Evolutionary conservation across 2,329 filamentous ascomycete genomes (phyloP).

Genomic region (Teratosphaeria zuluensis): DNA sequence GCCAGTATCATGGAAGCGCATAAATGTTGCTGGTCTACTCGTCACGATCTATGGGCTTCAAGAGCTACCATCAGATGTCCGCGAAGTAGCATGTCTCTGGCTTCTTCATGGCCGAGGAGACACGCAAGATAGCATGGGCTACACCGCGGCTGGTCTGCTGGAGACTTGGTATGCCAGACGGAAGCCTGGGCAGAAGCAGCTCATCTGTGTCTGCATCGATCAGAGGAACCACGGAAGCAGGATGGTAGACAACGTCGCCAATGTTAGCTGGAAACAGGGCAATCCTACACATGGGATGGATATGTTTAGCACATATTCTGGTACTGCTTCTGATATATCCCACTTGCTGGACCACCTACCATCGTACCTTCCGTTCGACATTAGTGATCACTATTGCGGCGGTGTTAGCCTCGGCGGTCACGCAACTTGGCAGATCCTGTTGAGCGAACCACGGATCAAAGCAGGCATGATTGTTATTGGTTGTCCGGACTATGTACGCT

Average conservation of each 20-base stretch:
- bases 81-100: constrained; percentile 71
- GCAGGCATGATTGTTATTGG: constrained; percentile 74
- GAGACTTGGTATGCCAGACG: constrained; percentile 53
- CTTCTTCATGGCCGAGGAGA: constrained; percentile 73
- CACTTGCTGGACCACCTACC: constrained; percentile 67
- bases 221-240: constrained; percentile 85
- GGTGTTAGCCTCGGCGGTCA: constrained; percentile 85
- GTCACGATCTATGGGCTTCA: constrained; percentile 72
- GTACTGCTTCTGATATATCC: constrained; percentile 64
- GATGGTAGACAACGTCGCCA: constrained; percentile 56
- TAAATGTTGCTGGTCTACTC: constrained; percentile 68
- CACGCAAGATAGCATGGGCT: constrained; percentile 62
- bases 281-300: constrained; percentile 79
- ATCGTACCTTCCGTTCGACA: constrained; percentile 52
- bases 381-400: constrained; percentile 60
- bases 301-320: constrained; percentile 72
- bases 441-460: constrained; percentile 69
- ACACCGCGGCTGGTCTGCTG: constrained; percentile 60
- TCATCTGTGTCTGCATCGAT: constrained; percentile 81
- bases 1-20: constrained; percentile 52
- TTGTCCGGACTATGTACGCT: constrained; percentile 74
- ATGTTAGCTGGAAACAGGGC: constrained; percentile 68
- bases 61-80: constrained; percentile 49
- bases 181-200: constrained; percentile 37
- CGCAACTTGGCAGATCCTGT: constrained; percentile 71